Percentiles rank a stretch among this genome's conserved stretches.
phyloP scores from a whole-genome alignment of 176 grass and related monocot species.

The Carex cristatella region DNA sequence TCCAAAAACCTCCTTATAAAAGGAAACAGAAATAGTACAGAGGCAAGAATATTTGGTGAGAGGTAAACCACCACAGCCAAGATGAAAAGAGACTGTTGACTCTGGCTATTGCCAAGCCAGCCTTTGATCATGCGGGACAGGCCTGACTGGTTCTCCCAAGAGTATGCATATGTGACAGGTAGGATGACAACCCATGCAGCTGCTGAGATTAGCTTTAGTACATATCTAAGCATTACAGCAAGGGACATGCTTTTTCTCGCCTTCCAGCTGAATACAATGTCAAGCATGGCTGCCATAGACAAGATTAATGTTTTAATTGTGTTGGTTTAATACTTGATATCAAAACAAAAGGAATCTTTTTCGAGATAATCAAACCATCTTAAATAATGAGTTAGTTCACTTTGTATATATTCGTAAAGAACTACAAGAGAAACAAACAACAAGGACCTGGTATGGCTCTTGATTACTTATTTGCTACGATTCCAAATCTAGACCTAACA shows the following conservation, averaged over 20 bases:
- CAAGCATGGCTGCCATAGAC: slow-evolving; percentile 62
- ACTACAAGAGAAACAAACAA: not conserved
- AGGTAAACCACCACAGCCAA: slow-evolving; percentile 88
- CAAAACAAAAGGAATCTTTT: not conserved
- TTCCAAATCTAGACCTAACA: not conserved
- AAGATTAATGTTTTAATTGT: not conserved
- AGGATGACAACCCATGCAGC: slow-evolving; percentile 91
- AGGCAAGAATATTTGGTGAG: slow-evolving; percentile 80
- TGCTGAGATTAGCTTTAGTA: slow-evolving; percentile 78
- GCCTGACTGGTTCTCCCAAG: slow-evolving; percentile 57
- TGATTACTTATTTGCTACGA: not conserved
- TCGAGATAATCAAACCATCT: not conserved
- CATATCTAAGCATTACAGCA: slow-evolving; percentile 80
- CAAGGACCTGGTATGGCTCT: not conserved
- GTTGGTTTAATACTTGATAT: not conserved
- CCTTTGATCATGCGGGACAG: slow-evolving; percentile 76
- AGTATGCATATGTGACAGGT: slow-evolving; percentile 92
- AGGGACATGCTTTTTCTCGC: slow-evolving; percentile 94
- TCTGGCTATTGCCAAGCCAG: slow-evolving; percentile 86
- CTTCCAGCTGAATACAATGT: slow-evolving; percentile 92
- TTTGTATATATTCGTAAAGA: not conserved
- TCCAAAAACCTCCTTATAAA: slow-evolving; percentile 75
- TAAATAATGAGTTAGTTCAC: not conserved
- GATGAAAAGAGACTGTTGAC: slow-evolving; percentile 77
- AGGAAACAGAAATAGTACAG: slow-evolving; percentile 90